Evolutionary conservation across 2,329 filamentous ascomycete species (phyloP).

Genomic region (Venturia aucupariae): DNA sequence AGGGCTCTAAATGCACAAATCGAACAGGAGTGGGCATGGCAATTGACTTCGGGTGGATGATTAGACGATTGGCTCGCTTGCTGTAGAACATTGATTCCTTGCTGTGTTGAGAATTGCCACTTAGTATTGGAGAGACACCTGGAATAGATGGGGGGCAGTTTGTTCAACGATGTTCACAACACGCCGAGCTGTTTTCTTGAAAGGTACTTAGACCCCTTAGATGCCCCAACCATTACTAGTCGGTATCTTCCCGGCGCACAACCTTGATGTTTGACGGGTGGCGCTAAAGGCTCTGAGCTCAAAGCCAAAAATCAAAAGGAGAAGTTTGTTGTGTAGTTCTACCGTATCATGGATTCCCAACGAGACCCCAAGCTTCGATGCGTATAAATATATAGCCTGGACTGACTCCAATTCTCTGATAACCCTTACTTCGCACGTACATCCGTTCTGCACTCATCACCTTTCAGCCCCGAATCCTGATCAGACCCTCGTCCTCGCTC

Average conservation of each 20-base stretch:
- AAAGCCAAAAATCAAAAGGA: background rate
- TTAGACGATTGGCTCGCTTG: background rate
- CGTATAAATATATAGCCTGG: slow-evolving; percentile 1
- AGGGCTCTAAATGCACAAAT: background rate
- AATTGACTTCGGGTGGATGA: background rate
- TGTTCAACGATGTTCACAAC: background rate
- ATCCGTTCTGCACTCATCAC: background rate
- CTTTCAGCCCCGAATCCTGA: background rate
- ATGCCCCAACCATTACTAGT: background rate
- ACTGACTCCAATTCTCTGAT: background rate
- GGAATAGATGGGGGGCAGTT: background rate
- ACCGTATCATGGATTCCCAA: background rate
- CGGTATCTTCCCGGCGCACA: background rate
- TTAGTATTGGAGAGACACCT: background rate
- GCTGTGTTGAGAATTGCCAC: background rate
- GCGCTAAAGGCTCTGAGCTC: background rate
- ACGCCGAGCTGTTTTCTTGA: background rate
- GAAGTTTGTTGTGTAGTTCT: background rate
- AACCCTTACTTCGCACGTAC: background rate
- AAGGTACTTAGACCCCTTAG: background rate
- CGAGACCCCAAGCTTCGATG: background rate
- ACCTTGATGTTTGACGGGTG: background rate
- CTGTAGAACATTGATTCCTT: background rate
- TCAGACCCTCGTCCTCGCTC: background rate
- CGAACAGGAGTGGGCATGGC: background rate